Percentiles rank a stretch among this genome's conserved stretches.
phyloP scores from a whole-genome alignment of 2,329 filamentous ascomycete species.

The Teratosphaeriaceae sp. region DNA sequence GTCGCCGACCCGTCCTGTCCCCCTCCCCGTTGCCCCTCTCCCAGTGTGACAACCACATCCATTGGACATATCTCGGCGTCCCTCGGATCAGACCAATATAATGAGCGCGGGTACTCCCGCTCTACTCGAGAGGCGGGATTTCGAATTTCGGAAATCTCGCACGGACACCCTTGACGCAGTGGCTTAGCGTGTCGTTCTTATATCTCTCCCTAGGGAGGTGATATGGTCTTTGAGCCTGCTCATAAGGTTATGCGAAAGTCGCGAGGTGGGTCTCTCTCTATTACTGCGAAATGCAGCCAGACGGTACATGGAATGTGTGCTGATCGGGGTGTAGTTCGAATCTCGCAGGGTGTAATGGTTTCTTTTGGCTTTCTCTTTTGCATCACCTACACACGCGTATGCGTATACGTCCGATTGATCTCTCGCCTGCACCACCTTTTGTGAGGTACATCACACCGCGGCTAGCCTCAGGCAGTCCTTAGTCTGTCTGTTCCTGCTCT shows the following conservation, averaged over 20 bases:
- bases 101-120: constrained; percentile 5
- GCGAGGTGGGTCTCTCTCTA: constrained; percentile 9
- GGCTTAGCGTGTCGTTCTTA: constrained; percentile 26
- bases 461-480: too few species aligned
- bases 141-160: too few species aligned
- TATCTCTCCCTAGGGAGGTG: constrained; percentile 13
- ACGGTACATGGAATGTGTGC: too few species aligned
- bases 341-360: constrained; percentile 13
- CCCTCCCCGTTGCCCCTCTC: neutral
- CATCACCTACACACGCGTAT: too few species aligned
- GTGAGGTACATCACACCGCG: too few species aligned
- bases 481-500: too few species aligned
- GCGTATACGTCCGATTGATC: too few species aligned
- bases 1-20: too few species aligned
- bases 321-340: neutral
- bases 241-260: constrained; percentile 21
- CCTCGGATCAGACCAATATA: neutral
- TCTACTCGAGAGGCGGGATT: too few species aligned
- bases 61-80: neutral
- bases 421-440: too few species aligned
- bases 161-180: constrained; percentile 19
- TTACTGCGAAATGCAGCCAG: too few species aligned
- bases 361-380: constrained; percentile 1
- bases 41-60: too few species aligned
- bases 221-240: constrained; percentile 11